Evolutionary conservation across 1,284 basidiomycete species (phyloP).

Genomic region (Ustilago cynodontis): DNA sequence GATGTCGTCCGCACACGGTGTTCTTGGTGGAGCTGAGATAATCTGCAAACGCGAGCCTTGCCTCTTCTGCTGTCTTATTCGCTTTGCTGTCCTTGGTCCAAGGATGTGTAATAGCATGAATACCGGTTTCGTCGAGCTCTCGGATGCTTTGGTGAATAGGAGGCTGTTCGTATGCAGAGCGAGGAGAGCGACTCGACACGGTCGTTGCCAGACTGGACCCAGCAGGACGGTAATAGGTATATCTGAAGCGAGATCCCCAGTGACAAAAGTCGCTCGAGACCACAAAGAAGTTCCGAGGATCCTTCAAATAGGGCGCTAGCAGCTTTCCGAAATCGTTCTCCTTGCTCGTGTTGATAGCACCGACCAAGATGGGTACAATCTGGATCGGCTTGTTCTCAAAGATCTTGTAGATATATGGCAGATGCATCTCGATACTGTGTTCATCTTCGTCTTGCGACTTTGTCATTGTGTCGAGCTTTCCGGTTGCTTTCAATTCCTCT

Average conservation of each 20-base stretch:
- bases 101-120: constrained; percentile 77
- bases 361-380: constrained; percentile 92
- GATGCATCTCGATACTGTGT: constrained; percentile 97
- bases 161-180: constrained; percentile 5
- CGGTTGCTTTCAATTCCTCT: constrained; percentile 77
- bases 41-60: constrained; percentile 69
- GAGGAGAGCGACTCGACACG: constrained; percentile 19
- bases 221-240: constrained; percentile 88
- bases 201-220: constrained; percentile 70
- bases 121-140: constrained; percentile 81
- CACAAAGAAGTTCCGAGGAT: constrained; percentile 85
- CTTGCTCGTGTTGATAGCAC: constrained; percentile 77
- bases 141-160: constrained; percentile 76
- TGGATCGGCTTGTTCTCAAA: constrained; percentile 84
- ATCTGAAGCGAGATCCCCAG: constrained; percentile 84
- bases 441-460: constrained; percentile 86
- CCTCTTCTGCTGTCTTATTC: constrained; percentile 45
- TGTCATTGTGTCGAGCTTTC: constrained; percentile 80
- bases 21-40: constrained; percentile 89
- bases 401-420: constrained; percentile 89
- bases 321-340: constrained; percentile 78
- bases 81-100: constrained; percentile 61
- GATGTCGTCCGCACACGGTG: constrained; percentile 95
- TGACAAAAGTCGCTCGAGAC: constrained; percentile 98
- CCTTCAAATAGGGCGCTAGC: constrained; percentile 82